These are phyloP conservation scores for Cryptococcus wingfieldii DNA, from an alignment of 1,284 basidiomycete genomes.

Conservation along the genomic window DNA sequence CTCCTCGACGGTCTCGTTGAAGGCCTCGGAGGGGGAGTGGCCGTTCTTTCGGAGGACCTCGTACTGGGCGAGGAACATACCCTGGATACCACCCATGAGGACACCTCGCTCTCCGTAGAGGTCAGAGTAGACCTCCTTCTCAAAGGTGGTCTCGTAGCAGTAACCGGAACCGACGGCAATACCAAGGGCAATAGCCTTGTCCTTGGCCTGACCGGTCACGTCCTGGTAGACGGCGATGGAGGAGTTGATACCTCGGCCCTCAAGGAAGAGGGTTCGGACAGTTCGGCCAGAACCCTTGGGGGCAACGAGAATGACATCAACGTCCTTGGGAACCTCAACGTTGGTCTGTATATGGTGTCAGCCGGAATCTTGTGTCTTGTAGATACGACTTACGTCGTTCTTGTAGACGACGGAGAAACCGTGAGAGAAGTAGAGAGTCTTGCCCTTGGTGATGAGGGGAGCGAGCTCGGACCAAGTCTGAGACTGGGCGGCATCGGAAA, in stretches of 20 bases:
- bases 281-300: conserved; percentile 99
- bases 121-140: conserved; percentile 99
- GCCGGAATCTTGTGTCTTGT: neutral
- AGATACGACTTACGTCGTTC: conserved; percentile 60
- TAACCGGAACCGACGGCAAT: conserved; percentile 90
- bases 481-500: conserved; percentile 97
- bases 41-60: conserved; percentile 98
- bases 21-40: conserved; percentile 91
- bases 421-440: conserved; percentile 99
- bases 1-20: conserved; percentile 99
- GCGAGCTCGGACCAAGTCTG: conserved; percentile 85
- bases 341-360: conserved; percentile 56
- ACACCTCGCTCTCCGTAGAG: conserved; percentile 99
- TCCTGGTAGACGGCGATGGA: conserved; percentile 61
- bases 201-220: conserved; percentile 94
- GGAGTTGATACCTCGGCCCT: conserved; percentile 71
- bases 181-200: conserved; percentile 92
- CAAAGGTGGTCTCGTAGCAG: conserved; percentile 86
- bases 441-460: conserved; percentile 95
- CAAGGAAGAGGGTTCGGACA: conserved; percentile 98
- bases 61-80: conserved; percentile 97
- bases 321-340: conserved; percentile 84
- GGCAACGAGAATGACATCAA: conserved; percentile 98
- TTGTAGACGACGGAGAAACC: conserved; percentile 99
- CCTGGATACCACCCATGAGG: conserved; percentile 99